Conservation (phyloP, 2,329 filamentous ascomycete genomes). For the Trichoderma afroharzianum region DNA sequence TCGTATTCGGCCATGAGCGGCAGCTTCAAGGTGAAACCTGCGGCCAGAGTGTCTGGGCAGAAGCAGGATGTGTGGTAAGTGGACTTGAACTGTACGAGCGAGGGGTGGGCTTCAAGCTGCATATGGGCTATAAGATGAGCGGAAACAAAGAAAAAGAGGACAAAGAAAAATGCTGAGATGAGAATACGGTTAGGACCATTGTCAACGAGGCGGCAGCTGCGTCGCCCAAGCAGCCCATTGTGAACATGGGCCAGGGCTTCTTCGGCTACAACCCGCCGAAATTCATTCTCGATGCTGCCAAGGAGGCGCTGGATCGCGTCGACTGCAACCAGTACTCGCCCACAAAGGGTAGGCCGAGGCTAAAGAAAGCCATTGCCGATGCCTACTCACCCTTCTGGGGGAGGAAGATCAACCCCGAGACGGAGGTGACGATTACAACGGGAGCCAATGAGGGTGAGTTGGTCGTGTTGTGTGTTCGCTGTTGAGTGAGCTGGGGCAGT, state of each 20-base stretch:
- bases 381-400: conserved; percentile 91
- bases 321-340: conserved; percentile 99
- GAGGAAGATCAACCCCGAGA: conserved; percentile 76
- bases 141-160: not conserved
- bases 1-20: conserved; percentile 37
- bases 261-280: conserved; percentile 92
- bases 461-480: not conserved
- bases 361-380: conserved; percentile 89
- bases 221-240: conserved; percentile 60
- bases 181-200: conserved; percentile 50
- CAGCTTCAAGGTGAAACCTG: conserved; percentile 47
- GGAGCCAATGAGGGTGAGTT: conserved; percentile 69
- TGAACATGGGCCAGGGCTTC: conserved; percentile 66
- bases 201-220: conserved; percentile 63
- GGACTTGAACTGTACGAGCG: not conserved
- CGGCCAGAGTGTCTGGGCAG: conserved; percentile 47
- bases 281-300: conserved; percentile 89
- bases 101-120: not conserved
- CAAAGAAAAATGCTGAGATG: not conserved
- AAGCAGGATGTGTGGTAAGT: conserved; percentile 52
- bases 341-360: conserved; percentile 83
- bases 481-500: not conserved
- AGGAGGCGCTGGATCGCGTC: conserved; percentile 80
- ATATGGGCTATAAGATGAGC: not conserved
- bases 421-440: conserved; percentile 91